phyloP scores from a whole-genome alignment of 192 early-diverging fungal genomes.

The Coemansia interrupta region DNA sequence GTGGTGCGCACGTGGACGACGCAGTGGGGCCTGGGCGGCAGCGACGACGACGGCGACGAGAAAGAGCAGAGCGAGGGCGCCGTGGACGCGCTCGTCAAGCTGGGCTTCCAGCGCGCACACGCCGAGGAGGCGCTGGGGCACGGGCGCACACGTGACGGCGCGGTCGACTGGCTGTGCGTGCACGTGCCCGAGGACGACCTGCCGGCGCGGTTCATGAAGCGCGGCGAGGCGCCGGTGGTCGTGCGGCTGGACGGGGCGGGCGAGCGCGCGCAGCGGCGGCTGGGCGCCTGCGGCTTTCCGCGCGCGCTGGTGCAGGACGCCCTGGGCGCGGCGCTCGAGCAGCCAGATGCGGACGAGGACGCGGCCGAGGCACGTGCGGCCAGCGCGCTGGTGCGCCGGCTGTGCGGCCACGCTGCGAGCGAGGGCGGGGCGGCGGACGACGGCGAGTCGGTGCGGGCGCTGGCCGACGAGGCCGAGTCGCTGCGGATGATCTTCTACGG shows the following conservation, averaged over 20 bases:
- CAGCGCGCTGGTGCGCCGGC: constrained; percentile 1
- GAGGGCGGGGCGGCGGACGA: background rate
- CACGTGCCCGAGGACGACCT: constrained; percentile 87
- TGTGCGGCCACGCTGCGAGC: constrained; percentile 1
- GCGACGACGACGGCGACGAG: background rate
- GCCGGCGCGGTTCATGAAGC: constrained; percentile 31
- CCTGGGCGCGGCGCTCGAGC: background rate
- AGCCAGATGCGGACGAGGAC: background rate
- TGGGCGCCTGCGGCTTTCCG: constrained; percentile 33
- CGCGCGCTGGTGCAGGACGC: constrained; percentile 1
- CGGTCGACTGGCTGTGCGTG: constrained; percentile 82
- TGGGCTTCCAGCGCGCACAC: constrained; percentile 73
- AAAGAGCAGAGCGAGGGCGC: background rate
- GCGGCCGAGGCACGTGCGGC: constrained; percentile 17
- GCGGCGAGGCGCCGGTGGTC: constrained; percentile 18
- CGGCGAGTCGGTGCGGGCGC: background rate
- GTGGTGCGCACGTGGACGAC: constrained; percentile 58
- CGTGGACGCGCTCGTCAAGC: constrained; percentile 4
- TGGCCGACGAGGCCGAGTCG: constrained; percentile 27
- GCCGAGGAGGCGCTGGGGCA: constrained; percentile 70
- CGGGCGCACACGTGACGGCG: constrained; percentile 46
- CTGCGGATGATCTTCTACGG: constrained; percentile 32
- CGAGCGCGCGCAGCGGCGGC: constrained; percentile 13
- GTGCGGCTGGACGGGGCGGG: background rate
- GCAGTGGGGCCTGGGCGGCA: constrained; percentile 15